Evolutionary conservation across 2,329 filamentous ascomycete genomes (phyloP), one percentile per base, ranked within the genome.

Genomic region (Sclerotinia minor): DNA sequence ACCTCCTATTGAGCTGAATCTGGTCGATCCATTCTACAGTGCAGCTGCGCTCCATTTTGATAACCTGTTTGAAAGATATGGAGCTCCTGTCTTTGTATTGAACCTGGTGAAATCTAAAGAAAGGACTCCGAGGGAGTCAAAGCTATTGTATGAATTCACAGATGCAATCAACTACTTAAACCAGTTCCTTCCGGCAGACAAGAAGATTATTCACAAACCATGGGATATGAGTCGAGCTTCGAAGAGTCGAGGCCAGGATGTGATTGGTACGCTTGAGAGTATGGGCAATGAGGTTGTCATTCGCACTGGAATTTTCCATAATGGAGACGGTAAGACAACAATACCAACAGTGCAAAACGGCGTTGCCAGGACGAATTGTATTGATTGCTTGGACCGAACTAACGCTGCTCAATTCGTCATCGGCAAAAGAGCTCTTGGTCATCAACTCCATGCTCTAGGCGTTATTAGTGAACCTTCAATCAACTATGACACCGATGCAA

Each of bases 321-420:
- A 98, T 73, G 95, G 94, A 8, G 89, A 94, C 71, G 85, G 87
- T 45, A 83, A 84, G 2, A 87, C 87, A 50, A 85, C 85, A 26
- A 83, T 86, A 4, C 83, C 90, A 4, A 85, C 84, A 44, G 87
- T 95, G 1, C 95, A 99, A 77, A 97, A 97, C 72, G 95, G 95
- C 13, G 87, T 99, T 52, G 94, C 92, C 13, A 87, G 95, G 68
- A 99, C 95, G 0, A 99, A 99, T 76, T 99, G 95, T 78, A 98
- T 99, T 74, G 95, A 99, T 79, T 99, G 95, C 75, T 84, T 99
- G 1, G 95, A 99, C 79, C 89, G 95, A 29, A 99, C 95, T 11
- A 99, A 99, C 77, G 95, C 95, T 3, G 95, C 95, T 1, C 95
- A 99, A 76, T 99, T 98, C 73, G 94, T 99, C 41, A 96, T 99